Base-by-base conservation (phyloP, 345 rosid species). In the Eucalyptus regnans region DNA sequence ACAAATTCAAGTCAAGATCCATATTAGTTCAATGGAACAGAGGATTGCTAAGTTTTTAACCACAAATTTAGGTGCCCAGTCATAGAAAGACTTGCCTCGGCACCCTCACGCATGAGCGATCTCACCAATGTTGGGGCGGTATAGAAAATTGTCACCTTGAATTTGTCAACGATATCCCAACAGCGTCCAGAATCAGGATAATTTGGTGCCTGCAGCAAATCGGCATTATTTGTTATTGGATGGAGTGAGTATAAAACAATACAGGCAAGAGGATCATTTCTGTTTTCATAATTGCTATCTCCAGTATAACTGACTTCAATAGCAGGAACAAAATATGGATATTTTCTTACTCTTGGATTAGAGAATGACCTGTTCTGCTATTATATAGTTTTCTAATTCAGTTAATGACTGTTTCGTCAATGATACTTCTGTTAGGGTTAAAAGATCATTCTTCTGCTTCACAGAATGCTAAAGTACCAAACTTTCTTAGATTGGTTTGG, bases 161-260 rank as follows among this genome's bases (percentile, higher is more conserved):
- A 96, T 93, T 98, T 98, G 94, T 98, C 99, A 89, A 98, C 98
- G 88, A 98, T 96, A 66, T 97, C 97, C 99, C 99, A 98, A 92
- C 97, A 95, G 51, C 99, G 97, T 86, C 99, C 99, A 76, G 99
- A 20, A 91, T 98, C 96, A 88, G 99, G 99, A 91, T 98, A 96
- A 93, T 88, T 98, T 91, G 99, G 99, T 90, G 94, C 94, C 99
- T 98, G 95, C 89, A 92, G 51, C 52, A 66, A 90, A 56, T 90
- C 14, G 33, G 13, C 31, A 54, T 79, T 44, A 92, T 88, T 71
- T 84, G 88, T 27, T 86, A 90, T 90, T 88, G 88, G 7, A 41
- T 37, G 84, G 27, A 76, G 87, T 51, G 27, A 86, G 18, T 31
- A 44, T 49, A 84, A 84, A 86, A 86, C 44, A 51, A 86, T n/a